Evolutionary conservation across 352 stramenopile species (phyloP), one percentile per base, ranked within the genome.

Genomic region (Globisporangium ultimum): DNA sequence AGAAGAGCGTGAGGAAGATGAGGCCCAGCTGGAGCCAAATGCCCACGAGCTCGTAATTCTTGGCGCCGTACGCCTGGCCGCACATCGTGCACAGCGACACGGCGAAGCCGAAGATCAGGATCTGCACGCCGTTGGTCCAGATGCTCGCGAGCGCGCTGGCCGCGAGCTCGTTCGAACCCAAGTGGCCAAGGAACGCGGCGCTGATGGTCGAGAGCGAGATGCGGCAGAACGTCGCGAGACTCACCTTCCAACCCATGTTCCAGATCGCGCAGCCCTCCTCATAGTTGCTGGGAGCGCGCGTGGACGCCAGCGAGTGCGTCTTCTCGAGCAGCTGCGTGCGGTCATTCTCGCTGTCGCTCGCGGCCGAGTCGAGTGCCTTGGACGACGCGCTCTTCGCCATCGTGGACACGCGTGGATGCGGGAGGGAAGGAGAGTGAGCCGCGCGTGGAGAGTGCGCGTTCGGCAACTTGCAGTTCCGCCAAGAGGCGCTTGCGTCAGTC

Each of bases 191-290:
- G 46, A 94, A 94, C 20, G 80, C 81, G 15, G 80, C 87, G 58
- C 72, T 86, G 68, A 93, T 93, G 38, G 84, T 89, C 24, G 80
- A 81, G 18, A 92, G 69, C 50, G 80, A 86, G 63, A 91, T 88
- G 43, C 82, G 82, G 63, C 80, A 90, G 58, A 93, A 88, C 10
- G 81, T 93, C n/a, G 84, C 71, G 47, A 93, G 67, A 53, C 77
- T 89, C 48, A 93, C 84, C 58, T 91, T 85, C 82, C 80, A 93
- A 52, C 78, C 84, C 84, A 93, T 91, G 60, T 64, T 78, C 80
- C 80, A 93, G 63, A 93, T 87, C 58, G 79, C 72, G 42, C 66
- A 71, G 36, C 78, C 75, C 55, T 92, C 83, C 40, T 87, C 71
- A 40, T 66, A 66, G 58, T 64, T 56, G 58, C 49, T 64, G 20